phyloP scores from a whole-genome alignment of 176 grass and related monocot genomes.

The Cenchrus purpureus region DNA sequence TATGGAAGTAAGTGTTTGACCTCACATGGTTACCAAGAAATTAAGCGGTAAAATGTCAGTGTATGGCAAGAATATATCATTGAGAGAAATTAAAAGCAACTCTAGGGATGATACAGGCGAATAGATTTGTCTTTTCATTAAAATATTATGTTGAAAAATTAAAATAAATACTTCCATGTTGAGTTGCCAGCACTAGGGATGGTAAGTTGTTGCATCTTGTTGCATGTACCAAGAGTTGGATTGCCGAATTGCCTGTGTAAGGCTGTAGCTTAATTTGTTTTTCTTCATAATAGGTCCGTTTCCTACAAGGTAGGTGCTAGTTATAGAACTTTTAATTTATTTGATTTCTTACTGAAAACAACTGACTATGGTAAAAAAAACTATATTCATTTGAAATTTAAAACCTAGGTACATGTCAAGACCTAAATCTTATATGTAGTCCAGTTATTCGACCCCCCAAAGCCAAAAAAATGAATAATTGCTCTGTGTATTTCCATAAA shows the following conservation, averaged over 20 bases:
- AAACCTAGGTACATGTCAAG: not conserved
- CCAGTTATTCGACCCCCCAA: not conserved
- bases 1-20: not conserved
- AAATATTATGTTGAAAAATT: not conserved
- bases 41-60: not conserved
- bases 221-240: not conserved
- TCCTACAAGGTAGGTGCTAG: not conserved
- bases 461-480: not conserved
- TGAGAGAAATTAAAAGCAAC: not conserved
- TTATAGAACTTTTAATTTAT: not conserved
- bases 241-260: not conserved
- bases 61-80: not conserved
- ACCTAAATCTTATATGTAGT: too few species aligned
- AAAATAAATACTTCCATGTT: not conserved
- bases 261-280: not conserved
- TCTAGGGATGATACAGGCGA: not conserved
- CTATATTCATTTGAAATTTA: not conserved
- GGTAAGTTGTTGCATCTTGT: not conserved
- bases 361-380: not conserved
- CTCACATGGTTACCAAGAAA: not conserved
- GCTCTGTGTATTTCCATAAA: not conserved
- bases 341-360: not conserved
- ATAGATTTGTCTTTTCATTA: not conserved
- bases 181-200: not conserved
- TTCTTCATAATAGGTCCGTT: not conserved